Evolutionary conservation across 768 basidiomycete species (phyloP).

Genomic region (Lactifluus subvellereus): DNA sequence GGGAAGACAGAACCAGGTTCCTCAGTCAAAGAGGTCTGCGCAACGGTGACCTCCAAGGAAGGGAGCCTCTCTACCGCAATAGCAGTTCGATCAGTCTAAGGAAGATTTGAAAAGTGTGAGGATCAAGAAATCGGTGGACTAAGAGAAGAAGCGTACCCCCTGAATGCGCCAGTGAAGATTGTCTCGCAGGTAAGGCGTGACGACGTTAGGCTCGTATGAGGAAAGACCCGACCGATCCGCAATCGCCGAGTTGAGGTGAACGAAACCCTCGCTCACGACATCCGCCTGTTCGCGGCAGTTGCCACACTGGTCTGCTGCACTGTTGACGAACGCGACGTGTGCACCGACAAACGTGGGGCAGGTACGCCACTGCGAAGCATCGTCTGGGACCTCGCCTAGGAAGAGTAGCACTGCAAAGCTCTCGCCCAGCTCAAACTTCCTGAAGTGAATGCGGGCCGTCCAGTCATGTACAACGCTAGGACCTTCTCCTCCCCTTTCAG

Average conservation of each 20-base stretch:
- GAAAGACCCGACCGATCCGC: slow-evolving; percentile 24
- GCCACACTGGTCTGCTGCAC: slow-evolving; percentile 32
- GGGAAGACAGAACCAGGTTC: slow-evolving; percentile 11
- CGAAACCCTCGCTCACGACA: slow-evolving; percentile 38
- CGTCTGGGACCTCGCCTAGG: slow-evolving; percentile 38
- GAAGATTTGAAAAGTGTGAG: not conserved
- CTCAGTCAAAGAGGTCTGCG: not conserved
- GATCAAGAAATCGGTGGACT: not conserved
- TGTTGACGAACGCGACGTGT: slow-evolving; percentile 40
- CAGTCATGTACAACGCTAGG: slow-evolving; percentile 32
- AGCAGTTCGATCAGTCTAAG: slow-evolving; percentile 7
- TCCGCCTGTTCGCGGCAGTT: slow-evolving; percentile 34
- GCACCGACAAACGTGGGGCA: slow-evolving; percentile 39
- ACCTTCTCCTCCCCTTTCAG: not conserved
- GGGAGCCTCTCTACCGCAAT: slow-evolving; percentile 1
- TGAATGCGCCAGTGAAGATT: slow-evolving; percentile 40
- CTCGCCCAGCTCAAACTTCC: slow-evolving; percentile 39
- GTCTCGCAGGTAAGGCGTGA: slow-evolving; percentile 38
- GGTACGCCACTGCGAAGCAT: slow-evolving; percentile 35
- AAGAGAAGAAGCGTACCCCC: slow-evolving; percentile 31
- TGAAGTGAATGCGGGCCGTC: slow-evolving; percentile 38
- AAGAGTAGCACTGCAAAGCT: slow-evolving; percentile 45
- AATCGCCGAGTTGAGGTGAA: slow-evolving; percentile 39
- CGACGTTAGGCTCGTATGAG: slow-evolving; percentile 36
- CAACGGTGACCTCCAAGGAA: slow-evolving; percentile 18